Evolutionary conservation across 2,329 filamentous ascomycete species (phyloP).

Genomic region (Verticillium dahliae): DNA sequence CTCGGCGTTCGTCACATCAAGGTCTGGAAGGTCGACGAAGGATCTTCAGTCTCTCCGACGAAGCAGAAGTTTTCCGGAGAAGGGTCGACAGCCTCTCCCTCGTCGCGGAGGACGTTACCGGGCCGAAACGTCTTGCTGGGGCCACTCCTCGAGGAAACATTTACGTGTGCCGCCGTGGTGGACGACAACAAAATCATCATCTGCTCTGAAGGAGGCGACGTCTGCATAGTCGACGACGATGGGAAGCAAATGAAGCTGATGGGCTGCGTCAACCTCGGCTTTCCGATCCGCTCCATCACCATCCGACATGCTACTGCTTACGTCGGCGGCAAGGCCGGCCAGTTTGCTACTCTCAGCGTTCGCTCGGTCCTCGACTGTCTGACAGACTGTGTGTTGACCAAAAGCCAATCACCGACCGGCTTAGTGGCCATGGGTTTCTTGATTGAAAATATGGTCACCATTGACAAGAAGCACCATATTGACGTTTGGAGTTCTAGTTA

Average conservation of each 20-base stretch:
- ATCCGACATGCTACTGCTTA: slow-evolving; percentile 54
- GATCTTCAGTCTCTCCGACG: slow-evolving; percentile 49
- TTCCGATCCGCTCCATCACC: slow-evolving; percentile 61
- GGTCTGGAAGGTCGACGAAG: slow-evolving; percentile 80
- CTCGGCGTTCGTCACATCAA: slow-evolving; percentile 89
- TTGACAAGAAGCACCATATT: slow-evolving; percentile 71
- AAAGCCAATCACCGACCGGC: slow-evolving; percentile 30
- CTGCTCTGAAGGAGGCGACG: slow-evolving; percentile 79
- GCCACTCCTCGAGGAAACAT: slow-evolving; percentile 73
- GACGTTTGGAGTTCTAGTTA: slow-evolving; percentile 53
- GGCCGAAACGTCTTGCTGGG: slow-evolving; percentile 87
- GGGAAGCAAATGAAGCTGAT: slow-evolving; percentile 65
- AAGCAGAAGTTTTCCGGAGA: slow-evolving; percentile 49
- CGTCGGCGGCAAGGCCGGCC: slow-evolving; percentile 61
- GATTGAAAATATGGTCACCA: slow-evolving; percentile 60
- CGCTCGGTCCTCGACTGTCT: slow-evolving; percentile 37
- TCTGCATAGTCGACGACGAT: slow-evolving; percentile 81
- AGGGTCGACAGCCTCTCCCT: slow-evolving; percentile 15
- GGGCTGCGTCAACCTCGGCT: slow-evolving; percentile 59
- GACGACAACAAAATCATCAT: slow-evolving; percentile 71
- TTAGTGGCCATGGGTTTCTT: slow-evolving; percentile 66
- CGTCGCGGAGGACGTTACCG: slow-evolving; percentile 63
- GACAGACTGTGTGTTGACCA: slow-evolving; percentile 30
- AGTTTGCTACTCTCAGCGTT: slow-evolving; percentile 48
- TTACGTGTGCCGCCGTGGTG: slow-evolving; percentile 69